A percentile compares a stretch with the other conserved stretches of the same genome.
phyloP scores from a whole-genome alignment of 1,284 basidiomycete species.

The Ustilago xerochloae region DNA sequence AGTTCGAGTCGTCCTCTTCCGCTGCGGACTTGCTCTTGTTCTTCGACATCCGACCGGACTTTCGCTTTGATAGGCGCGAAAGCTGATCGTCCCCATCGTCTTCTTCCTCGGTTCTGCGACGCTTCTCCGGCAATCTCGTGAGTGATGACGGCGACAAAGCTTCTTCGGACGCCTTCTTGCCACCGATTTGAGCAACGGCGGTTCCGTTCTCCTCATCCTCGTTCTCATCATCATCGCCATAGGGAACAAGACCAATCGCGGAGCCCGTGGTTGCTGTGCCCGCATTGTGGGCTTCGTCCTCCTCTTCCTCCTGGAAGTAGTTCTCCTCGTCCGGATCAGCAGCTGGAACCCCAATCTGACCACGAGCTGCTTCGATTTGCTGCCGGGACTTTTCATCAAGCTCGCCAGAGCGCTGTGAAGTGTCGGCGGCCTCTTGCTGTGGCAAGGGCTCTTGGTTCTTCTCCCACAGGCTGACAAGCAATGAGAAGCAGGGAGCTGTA shows the following conservation, averaged over 20 bases:
- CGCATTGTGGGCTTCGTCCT: conserved; percentile 73
- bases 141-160: conserved; percentile 68
- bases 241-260: conserved; percentile 76
- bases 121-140: conserved; percentile 74
- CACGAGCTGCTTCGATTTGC: conserved; percentile 49
- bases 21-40: conserved; percentile 18
- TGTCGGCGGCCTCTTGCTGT: conserved; percentile 14
- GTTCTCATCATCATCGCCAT: conserved; percentile 69
- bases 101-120: conserved; percentile 42
- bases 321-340: conserved; percentile 78
- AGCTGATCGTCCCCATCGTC: conserved; percentile 46
- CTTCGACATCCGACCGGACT: conserved; percentile 30
- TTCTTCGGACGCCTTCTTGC: conserved; percentile 44
- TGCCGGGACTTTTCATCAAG: conserved; percentile 22
- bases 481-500: conserved; percentile 77
- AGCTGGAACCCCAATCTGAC: conserved; percentile 71
- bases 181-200: conserved; percentile 10
- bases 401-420: conserved; percentile 12
- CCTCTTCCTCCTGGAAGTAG: conserved; percentile 87
- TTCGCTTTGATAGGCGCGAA: conserved; percentile 48
- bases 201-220: not conserved
- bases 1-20: conserved; percentile 8
- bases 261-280: conserved; percentile 71
- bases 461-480: conserved; percentile 84
- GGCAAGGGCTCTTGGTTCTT: conserved; percentile 79